A percentile compares a stretch with the other conserved stretches of the same genome.
These are phyloP conservation scores for Clavispora phyllophila DNA, from an alignment of 805 yeast species.

Conservation along the genomic window DNA sequence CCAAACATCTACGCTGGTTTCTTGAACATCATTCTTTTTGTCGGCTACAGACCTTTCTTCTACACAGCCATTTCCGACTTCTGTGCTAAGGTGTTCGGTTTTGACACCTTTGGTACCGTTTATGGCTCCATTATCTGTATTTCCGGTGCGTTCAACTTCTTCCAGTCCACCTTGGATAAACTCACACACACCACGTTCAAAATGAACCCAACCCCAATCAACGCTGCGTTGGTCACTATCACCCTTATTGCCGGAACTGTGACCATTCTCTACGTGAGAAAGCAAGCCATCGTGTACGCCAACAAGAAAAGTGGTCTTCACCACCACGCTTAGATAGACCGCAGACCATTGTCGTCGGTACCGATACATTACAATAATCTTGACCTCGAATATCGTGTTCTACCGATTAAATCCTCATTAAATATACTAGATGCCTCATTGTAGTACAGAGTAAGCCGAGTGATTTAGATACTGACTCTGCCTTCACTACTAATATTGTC, in stretches of 20 bases:
- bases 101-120: slow-evolving; percentile 55
- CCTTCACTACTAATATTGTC: too few relatives aligned
- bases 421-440: too few relatives aligned
- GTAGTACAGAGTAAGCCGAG: too few relatives aligned
- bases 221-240: slow-evolving; percentile 31
- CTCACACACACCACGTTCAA: slow-evolving; percentile 47
- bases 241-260: slow-evolving; percentile 41
- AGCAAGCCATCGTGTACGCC: slow-evolving; percentile 8
- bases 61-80: slow-evolving; percentile 54
- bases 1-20: slow-evolving; percentile 39
- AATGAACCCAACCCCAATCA: slow-evolving; percentile 54
- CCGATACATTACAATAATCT: too few relatives aligned
- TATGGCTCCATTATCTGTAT: slow-evolving; percentile 53
- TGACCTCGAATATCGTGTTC: too few relatives aligned
- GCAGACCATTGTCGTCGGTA: too few relatives aligned
- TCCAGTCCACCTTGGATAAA: slow-evolving; percentile 43
- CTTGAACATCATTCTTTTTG: slow-evolving; percentile 44
- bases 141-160: slow-evolving; percentile 47
- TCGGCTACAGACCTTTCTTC: slow-evolving; percentile 52
- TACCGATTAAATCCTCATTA: too few relatives aligned
- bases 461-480: too few relatives aligned
- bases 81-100: slow-evolving; percentile 61
- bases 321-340: background rate
- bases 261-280: slow-evolving; percentile 35
- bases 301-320: background rate